Base-by-base conservation (phyloP, 192 early-diverging fungal species). In the Geranomyces variabilis region DNA sequence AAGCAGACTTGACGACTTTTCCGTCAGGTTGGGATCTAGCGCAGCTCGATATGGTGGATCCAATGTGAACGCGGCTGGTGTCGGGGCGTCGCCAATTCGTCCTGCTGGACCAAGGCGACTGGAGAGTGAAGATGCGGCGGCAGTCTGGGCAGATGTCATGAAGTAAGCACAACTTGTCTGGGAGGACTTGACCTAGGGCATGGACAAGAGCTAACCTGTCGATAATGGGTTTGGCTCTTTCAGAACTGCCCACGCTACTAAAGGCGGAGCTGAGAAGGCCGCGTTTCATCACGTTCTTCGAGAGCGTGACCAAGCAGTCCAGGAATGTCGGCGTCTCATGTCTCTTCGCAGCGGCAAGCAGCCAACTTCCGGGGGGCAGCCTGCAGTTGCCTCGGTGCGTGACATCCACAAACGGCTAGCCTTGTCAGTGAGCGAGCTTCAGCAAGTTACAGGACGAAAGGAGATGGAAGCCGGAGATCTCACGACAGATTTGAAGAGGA, bases 311-410 rank as follows among this genome's bases (percentile, higher is more conserved):
- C 21, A 64, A 29, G 63, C 63, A 45, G 14, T 41, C 9, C n/a
- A n/a, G 34, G 63, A 64, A 64, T 64, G 63, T 36, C 63, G 63
- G 3, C 63, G 63, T 13, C 43, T 64, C n/a, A 64, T 43, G 43
- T 64, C 63, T 13, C 19, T 64, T 36, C 33, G 28, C 28, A 3
- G 58, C 58, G 26, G 36, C 51, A 26, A 4, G 51, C n/a, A 60
- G 7, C 58, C 58, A 28, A 26, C 29, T 26, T n/a, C n/a, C n/a
- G n/a, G n/a, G n/a, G n/a, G n/a, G n/a, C n/a, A n/a, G n/a, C 58
- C 58, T 26, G 21, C 58, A 26, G 58, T 7, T 19, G 58, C 17
- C 6, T 17, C 58, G 28, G 29, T 60, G 58, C 24, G 29, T 17
- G 17, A 19, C 58, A 60, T 60, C 8, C 58, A 60, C 15, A 29